Percentiles rank a stretch among this genome's conserved stretches.
Conservation (phyloP, 495 filamentous ascomycete species). For the Xylaria cubensis region DNA sequence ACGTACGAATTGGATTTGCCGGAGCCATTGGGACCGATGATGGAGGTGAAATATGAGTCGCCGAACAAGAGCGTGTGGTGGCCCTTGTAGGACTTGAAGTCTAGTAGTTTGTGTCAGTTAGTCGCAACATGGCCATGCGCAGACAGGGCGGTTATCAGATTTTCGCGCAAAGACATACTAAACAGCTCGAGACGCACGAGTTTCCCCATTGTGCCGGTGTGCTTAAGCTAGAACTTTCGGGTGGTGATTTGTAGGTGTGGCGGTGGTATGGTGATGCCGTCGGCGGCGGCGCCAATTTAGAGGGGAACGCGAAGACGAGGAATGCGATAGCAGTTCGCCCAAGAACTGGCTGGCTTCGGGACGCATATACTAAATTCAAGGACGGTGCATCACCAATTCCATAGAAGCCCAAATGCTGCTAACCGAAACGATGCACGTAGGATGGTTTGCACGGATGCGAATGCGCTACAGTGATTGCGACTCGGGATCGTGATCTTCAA, state of each 20-base stretch:
- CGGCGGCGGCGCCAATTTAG: not conserved
- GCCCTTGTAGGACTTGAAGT: constrained; percentile 99
- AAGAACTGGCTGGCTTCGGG: constrained; percentile 16
- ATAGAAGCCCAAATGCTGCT: not conserved
- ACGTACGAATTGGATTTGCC: constrained; percentile 99
- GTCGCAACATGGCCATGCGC: constrained; percentile 37
- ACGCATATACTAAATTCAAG: constrained; percentile 9
- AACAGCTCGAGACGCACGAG: constrained; percentile 93
- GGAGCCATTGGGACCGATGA: constrained; percentile 99
- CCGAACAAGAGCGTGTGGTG: constrained; percentile 93
- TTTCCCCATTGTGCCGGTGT: constrained; percentile 67
- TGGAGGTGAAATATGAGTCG: constrained; percentile 98
- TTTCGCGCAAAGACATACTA: constrained; percentile 63
- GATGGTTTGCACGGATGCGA: not conserved
- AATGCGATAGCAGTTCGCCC: constrained; percentile 24
- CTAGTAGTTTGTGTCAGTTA: constrained; percentile 49
- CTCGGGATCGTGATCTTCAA: not conserved
- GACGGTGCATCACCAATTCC: constrained; percentile 16
- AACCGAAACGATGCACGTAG: constrained; percentile 1
- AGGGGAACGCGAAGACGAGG: constrained; percentile 14
- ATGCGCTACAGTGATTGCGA: constrained; percentile 9
- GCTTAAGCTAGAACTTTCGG: constrained; percentile 2
- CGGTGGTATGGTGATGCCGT: not conserved
- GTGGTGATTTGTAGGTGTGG: constrained; percentile 10
- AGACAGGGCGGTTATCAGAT: constrained; percentile 20